A percentile compares a stretch with the other conserved stretches of the same genome.
These are phyloP conservation scores for Penicillium maclennaniae DNA, from an alignment of 495 filamentous ascomycete species.

Conservation along the genomic window DNA sequence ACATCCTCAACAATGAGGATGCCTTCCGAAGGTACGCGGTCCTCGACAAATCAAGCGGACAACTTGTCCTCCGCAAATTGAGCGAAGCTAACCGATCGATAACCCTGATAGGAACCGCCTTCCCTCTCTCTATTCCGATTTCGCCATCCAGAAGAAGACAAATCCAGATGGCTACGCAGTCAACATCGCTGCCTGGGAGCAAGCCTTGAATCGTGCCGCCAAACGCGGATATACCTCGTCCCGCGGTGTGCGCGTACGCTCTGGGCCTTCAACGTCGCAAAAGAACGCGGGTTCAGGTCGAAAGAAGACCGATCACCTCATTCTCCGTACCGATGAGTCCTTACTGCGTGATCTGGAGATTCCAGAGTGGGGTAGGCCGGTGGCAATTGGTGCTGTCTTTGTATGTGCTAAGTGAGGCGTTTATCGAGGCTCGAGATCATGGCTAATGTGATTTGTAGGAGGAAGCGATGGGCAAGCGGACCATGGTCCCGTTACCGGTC, in stretches of 20 bases:
- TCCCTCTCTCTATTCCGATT: conserved; percentile 92
- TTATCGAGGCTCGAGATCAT: background rate
- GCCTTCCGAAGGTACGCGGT: conserved; percentile 57
- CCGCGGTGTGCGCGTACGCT: conserved; percentile 24
- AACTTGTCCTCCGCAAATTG: too few species aligned
- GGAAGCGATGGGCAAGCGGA: conserved; percentile 64
- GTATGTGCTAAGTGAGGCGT: conserved; percentile 27
- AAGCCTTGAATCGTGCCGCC: conserved; percentile 64
- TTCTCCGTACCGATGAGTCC: conserved; percentile 63
- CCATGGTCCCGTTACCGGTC: conserved; percentile 62
- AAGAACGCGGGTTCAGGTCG: conserved; percentile 1
- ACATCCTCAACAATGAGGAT: conserved; percentile 59
- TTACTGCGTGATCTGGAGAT: conserved; percentile 69
- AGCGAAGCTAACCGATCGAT: background rate
- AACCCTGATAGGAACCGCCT: conserved; percentile 63
- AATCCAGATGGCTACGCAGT: conserved; percentile 90
- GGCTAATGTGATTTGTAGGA: conserved; percentile 29
- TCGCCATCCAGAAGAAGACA: conserved; percentile 66
- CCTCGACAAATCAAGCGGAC: background rate
- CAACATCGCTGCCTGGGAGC: conserved; percentile 81
- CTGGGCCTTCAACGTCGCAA: conserved; percentile 11
- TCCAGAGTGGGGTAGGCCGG: conserved; percentile 75
- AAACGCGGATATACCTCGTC: conserved; percentile 61
- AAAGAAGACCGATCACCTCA: conserved; percentile 47
- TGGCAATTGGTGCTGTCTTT: conserved; percentile 77